Percentiles rank a stretch among this genome's conserved stretches.
These are phyloP conservation scores for Potentilla sterilis DNA, from an alignment of 306 rosid genomes.

Conservation along the genomic window DNA sequence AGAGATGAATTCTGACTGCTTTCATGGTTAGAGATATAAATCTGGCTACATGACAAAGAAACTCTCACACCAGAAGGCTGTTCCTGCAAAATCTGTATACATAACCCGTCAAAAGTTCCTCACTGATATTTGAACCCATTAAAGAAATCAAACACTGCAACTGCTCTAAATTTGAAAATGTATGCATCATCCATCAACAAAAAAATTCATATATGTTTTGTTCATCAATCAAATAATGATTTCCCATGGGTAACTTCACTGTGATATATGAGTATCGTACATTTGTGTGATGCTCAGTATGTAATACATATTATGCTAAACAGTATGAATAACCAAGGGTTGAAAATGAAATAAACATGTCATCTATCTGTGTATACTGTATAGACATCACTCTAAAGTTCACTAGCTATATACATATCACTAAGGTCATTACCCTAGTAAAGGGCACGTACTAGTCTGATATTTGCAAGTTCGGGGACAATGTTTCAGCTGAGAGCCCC, in stretches of 20 bases:
- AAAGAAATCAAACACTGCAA: background rate
- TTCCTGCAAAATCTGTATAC: background rate
- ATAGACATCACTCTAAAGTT: background rate
- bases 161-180: background rate
- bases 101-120: background rate
- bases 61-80: background rate
- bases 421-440: background rate
- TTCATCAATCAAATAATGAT: background rate
- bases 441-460: background rate
- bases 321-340: slow-evolving; percentile 1
- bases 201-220: background rate
- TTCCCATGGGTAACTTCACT: background rate
- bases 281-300: background rate
- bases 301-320: background rate
- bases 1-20: background rate
- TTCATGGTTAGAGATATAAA: background rate
- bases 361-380: background rate
- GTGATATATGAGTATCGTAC: background rate
- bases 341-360: background rate
- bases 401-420: background rate
- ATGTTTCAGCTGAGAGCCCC: background rate
- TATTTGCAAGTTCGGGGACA: background rate
- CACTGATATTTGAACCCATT: background rate
- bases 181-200: background rate
- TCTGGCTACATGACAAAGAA: background rate